Percentiles rank a stretch among this genome's conserved stretches.
Evolutionary conservation across 2,329 filamentous ascomycete species (phyloP).

Genomic region (Stagonosporopsis vannaccii): DNA sequence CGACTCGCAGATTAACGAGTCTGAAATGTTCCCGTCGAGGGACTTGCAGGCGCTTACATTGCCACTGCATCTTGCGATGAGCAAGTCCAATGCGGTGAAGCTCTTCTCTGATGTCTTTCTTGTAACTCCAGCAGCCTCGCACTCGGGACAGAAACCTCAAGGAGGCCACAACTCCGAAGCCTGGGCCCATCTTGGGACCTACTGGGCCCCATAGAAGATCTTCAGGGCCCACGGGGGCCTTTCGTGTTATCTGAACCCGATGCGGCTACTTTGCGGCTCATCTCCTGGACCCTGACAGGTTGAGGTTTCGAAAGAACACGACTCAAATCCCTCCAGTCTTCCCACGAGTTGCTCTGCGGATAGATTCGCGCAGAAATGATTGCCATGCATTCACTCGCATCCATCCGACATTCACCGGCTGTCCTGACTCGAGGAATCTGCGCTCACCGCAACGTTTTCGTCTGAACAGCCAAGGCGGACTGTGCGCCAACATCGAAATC

Average conservation of each 20-base stretch:
- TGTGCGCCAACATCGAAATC: slow-evolving; percentile 32
- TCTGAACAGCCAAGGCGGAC: slow-evolving; percentile 23
- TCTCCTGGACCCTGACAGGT: slow-evolving; percentile 25
- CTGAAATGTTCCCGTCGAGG: neutral
- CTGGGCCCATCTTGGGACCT: slow-evolving; percentile 21
- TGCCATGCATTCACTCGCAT: neutral
- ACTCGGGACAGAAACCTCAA: slow-evolving; percentile 3
- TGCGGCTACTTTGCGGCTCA: slow-evolving; percentile 31
- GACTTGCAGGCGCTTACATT: neutral
- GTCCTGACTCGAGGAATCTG: slow-evolving; percentile 1
- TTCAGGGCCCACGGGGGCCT: slow-evolving; percentile 24
- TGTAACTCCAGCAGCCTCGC: slow-evolving; percentile 6
- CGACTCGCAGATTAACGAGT: neutral
- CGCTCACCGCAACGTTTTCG: slow-evolving; percentile 20
- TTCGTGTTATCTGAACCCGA: slow-evolving; percentile 24
- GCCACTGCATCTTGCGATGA: neutral
- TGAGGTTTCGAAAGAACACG: neutral
- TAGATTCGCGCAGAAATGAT: no score
- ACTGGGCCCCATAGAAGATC: slow-evolving; percentile 26
- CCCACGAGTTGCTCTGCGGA: neutral
- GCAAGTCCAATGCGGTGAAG: neutral
- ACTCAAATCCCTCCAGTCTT: neutral
- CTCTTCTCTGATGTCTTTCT: neutral
- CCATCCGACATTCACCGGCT: neutral
- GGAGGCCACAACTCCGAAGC: slow-evolving; percentile 7